Conservation (phyloP, 2,329 filamentous ascomycete species). For the Pseudohalonectria lignicola region DNA sequence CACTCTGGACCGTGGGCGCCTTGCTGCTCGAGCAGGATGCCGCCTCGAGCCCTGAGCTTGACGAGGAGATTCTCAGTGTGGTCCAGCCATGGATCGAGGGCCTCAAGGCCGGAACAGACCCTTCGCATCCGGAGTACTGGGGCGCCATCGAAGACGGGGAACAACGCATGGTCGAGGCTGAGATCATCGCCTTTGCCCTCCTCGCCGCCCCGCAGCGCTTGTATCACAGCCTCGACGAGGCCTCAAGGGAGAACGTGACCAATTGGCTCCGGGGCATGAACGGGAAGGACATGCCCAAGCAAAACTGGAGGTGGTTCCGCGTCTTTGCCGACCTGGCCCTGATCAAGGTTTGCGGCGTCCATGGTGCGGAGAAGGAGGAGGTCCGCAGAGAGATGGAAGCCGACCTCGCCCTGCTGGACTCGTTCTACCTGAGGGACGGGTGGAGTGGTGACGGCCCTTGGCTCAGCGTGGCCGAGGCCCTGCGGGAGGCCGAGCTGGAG, state of each 20-base stretch:
- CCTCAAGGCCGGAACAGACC: conserved; percentile 20
- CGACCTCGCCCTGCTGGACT: conserved; percentile 7
- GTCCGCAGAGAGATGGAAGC: conserved; percentile 3
- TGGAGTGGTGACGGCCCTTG: conserved; percentile 10
- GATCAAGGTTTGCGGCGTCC: conserved; percentile 3
- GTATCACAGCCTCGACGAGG: too few species aligned
- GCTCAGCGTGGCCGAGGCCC: too few species aligned
- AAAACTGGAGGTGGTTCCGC: conserved; percentile 11
- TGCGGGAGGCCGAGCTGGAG: conserved; percentile 12
- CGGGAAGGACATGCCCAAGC: conserved; percentile 7
- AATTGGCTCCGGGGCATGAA: conserved; percentile 9
- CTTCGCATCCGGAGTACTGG: conserved; percentile 30
- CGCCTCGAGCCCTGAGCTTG: neutral
- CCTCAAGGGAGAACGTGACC: too few species aligned
- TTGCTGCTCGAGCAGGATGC: conserved; percentile 2
- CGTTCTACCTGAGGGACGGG: conserved; percentile 6
- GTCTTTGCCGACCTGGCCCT: conserved; percentile 9
- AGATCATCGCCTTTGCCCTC: conserved; percentile 36
- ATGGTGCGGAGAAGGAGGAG: too few species aligned
- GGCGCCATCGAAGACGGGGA: conserved; percentile 31
- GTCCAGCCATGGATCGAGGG: conserved; percentile 24
- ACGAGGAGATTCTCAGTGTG: too few species aligned
- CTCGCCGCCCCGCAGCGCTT: conserved; percentile 28
- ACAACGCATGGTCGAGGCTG: conserved; percentile 43
- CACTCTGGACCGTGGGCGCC: conserved; percentile 16